These are phyloP conservation scores for Ophiosphaerella herpotricha DNA, from an alignment of 2,329 filamentous ascomycete genomes.

Conservation along the genomic window DNA sequence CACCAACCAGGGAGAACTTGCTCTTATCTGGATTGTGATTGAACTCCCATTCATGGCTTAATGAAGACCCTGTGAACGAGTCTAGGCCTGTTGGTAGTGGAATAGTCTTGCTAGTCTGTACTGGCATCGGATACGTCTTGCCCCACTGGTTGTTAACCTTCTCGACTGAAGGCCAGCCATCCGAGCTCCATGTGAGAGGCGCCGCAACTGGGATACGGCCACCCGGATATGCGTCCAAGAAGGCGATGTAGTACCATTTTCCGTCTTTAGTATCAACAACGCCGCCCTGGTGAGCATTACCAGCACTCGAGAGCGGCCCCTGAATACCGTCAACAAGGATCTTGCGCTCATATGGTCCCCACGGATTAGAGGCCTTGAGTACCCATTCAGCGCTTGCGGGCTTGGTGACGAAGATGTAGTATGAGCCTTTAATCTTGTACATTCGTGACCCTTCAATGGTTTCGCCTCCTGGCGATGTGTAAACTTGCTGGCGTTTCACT, in stretches of 20 bases:
- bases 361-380: slow-evolving; percentile 56
- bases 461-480: slow-evolving; percentile 42
- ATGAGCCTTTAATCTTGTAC: slow-evolving; percentile 61
- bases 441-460: slow-evolving; percentile 59
- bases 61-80: slow-evolving; percentile 49
- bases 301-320: slow-evolving; percentile 52
- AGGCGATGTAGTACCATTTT: slow-evolving; percentile 65
- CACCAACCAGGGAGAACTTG: slow-evolving; percentile 52
- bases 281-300: slow-evolving; percentile 60
- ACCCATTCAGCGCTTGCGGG: slow-evolving; percentile 56
- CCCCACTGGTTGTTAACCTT: slow-evolving; percentile 56
- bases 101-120: slow-evolving; percentile 37
- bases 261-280: slow-evolving; percentile 58
- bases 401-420: slow-evolving; percentile 60
- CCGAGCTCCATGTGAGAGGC: slow-evolving; percentile 56
- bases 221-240: slow-evolving; percentile 60
- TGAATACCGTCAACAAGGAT: slow-evolving; percentile 51
- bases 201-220: slow-evolving; percentile 63
- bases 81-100: slow-evolving; percentile 50
- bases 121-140: slow-evolving; percentile 47
- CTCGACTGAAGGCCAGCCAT: slow-evolving; percentile 58
- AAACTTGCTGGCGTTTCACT: slow-evolving; percentile 53
- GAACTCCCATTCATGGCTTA: slow-evolving; percentile 62
- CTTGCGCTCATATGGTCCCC: slow-evolving; percentile 58
- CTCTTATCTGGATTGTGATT: slow-evolving; percentile 64